Percentiles rank a stretch among this genome's conserved stretches.
Conservation (phyloP, 2,329 filamentous ascomycete genomes). For the Mollisiaceae sp. region DNA sequence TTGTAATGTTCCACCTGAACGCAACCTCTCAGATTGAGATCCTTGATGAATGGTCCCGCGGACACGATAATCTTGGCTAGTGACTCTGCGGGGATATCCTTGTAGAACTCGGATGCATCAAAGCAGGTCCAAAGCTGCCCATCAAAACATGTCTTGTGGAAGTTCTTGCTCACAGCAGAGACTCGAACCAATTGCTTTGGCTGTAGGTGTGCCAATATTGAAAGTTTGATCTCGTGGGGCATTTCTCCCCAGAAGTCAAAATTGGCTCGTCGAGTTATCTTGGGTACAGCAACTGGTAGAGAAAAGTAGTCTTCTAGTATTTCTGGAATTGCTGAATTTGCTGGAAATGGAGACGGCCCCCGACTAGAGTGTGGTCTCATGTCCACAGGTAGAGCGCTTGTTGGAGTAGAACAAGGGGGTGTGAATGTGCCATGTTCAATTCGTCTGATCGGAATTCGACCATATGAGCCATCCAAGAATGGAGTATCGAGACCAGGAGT, state of each 20-base stretch:
- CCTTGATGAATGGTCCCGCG: slow-evolving; percentile 87
- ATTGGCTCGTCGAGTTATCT: slow-evolving; percentile 42
- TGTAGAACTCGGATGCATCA: slow-evolving; percentile 86
- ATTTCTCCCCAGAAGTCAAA: slow-evolving; percentile 80
- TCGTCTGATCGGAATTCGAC: slow-evolving; percentile 30
- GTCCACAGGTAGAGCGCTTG: slow-evolving; percentile 34
- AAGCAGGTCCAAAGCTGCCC: slow-evolving; percentile 90
- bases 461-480: slow-evolving; percentile 33
- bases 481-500: slow-evolving; percentile 39
- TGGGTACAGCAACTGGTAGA: slow-evolving; percentile 25
- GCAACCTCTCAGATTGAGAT: slow-evolving; percentile 90
- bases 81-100: slow-evolving; percentile 81
- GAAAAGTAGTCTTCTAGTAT: slow-evolving; percentile 43
- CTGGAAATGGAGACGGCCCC: slow-evolving; percentile 25
- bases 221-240: slow-evolving; percentile 81
- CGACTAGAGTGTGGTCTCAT: slow-evolving; percentile 31
- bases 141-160: slow-evolving; percentile 87
- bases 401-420: slow-evolving; percentile 30
- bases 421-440: slow-evolving; percentile 30
- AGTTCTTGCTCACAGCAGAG: slow-evolving; percentile 78
- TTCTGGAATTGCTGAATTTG: slow-evolving; percentile 36
- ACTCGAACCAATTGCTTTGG: slow-evolving; percentile 82
- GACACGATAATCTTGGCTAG: slow-evolving; percentile 83
- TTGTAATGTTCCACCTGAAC: slow-evolving; percentile 86
- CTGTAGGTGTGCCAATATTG: slow-evolving; percentile 75